Base-by-base conservation (phyloP, 352 stramenopile genomes). In the Phytophthora vignae region DNA sequence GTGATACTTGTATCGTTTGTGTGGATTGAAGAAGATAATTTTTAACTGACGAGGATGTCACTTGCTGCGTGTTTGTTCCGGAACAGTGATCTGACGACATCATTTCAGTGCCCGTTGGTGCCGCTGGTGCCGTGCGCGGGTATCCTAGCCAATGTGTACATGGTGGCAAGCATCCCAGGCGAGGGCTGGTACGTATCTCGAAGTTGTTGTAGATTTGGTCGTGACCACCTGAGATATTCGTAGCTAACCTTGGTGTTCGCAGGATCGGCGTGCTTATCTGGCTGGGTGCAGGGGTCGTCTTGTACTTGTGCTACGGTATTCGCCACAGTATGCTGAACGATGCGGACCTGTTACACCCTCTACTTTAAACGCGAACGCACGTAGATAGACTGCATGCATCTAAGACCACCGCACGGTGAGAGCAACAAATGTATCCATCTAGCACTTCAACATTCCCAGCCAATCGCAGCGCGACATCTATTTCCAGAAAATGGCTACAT, bases 281-380 rank as follows among this genome's bases (percentile, higher is more conserved):
- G 90, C 73, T 94, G 21, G 67, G 64, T 27, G 38, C 87, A 17
- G 90, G 90, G 1, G 60, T 94, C 14, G 38, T 84, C 6, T 62
- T 96, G 42, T 97, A 97, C 60, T 50, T 96, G 58, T 78, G 76
- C 57, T 97, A 95, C 52, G 88, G 88, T 60, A 90, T 96, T 19
- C 87, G 79, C 60, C 81, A 96, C 71, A 95, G 86, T 59, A 61
- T 78, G n/a, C 69, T 96, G 36, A 72, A 58, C 31, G 69, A 84
- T 27, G 29, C 33, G 4, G 19, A 36, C 17, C n/a, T 78, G 21
- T 50, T 84, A 31, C 71, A 59, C 4, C 77, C 74, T 19, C 68
- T 84, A 21, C 65, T 84, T 56, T 81, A 42, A 76, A 22, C 15
- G 46, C 29, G 21, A 25, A 61, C 25, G 11, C 31, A 11, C 50